Conservation (phyloP, 1,284 basidiomycete species). For the Marasmius sp. region DNA sequence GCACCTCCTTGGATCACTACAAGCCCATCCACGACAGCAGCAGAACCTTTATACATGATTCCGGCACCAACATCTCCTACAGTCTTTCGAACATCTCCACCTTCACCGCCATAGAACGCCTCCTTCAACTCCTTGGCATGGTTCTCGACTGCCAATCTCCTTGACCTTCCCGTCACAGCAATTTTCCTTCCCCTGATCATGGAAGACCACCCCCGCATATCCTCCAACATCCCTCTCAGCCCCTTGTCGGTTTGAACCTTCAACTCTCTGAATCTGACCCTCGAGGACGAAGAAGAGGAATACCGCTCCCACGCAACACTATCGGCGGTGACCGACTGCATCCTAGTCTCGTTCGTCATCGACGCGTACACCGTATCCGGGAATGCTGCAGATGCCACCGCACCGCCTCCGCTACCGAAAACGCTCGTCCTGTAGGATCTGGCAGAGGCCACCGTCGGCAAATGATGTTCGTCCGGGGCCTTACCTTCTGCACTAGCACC, state of each 20-base stretch:
- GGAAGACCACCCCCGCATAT: constrained; percentile 6
- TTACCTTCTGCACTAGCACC: constrained; percentile 16
- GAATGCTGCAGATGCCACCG: constrained; percentile 25
- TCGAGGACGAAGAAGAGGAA: constrained; percentile 27
- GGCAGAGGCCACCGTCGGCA: constrained; percentile 5
- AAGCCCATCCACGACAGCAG: constrained; percentile 40
- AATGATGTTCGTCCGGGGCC: background rate
- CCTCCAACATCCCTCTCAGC: constrained; percentile 45
- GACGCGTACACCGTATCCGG: constrained; percentile 67
- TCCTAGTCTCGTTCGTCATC: constrained; percentile 52
- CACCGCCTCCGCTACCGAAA: background rate
- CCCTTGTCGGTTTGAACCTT: constrained; percentile 44
- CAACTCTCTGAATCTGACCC: constrained; percentile 57
- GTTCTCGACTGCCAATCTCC: constrained; percentile 65
- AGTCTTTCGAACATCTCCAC: constrained; percentile 68
- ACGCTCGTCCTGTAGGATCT: background rate
- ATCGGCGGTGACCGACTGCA: constrained; percentile 74
- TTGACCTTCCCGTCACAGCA: constrained; percentile 68
- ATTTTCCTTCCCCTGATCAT: constrained; percentile 43
- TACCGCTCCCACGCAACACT: constrained; percentile 61
- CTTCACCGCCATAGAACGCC: constrained; percentile 40
- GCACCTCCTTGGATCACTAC: constrained; percentile 62
- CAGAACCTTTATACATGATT: constrained; percentile 61
- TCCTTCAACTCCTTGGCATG: constrained; percentile 64
- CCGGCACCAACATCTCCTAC: constrained; percentile 82